Conservation (phyloP, 768 basidiomycete species). For the Mycena crocata region DNA sequence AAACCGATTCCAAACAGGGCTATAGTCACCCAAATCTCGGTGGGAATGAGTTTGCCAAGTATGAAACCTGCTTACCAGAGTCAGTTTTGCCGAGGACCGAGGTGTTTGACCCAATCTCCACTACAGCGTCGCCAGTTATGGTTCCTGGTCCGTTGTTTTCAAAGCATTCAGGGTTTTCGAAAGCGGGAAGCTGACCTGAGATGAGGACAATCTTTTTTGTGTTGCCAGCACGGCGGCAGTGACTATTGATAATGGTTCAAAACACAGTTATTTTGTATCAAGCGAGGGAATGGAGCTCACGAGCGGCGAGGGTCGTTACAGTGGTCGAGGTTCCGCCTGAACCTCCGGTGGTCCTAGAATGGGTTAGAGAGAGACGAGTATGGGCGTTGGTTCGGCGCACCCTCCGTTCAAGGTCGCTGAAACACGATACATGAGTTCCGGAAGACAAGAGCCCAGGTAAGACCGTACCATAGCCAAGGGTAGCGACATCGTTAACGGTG, state of each 20-base stretch:
- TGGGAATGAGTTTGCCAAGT: too few relatives aligned
- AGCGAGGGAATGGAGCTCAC: conserved; percentile 3
- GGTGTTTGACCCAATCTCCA: conserved; percentile 59
- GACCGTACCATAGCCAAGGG: conserved; percentile 38
- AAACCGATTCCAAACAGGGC: conserved; percentile 59
- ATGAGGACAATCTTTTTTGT: conserved; percentile 58
- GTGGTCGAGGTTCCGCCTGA: conserved; percentile 56
- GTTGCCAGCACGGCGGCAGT: conserved; percentile 54
- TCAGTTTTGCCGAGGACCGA: conserved; percentile 54
- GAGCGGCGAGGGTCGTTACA: conserved; percentile 53
- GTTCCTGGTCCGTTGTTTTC: conserved; percentile 20
- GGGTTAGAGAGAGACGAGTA: not conserved
- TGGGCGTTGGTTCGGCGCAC: conserved; percentile 12
- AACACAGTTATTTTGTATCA: not conserved
- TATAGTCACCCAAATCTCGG: conserved; percentile 20
- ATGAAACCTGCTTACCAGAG: conserved; percentile 44
- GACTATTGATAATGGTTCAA: conserved; percentile 28
- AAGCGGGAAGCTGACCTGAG: conserved; percentile 40
- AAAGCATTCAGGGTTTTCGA: not conserved
- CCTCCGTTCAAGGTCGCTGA: conserved; percentile 36
- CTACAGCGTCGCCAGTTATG: conserved; percentile 55
- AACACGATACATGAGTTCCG: not conserved
- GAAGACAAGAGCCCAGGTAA: not conserved
- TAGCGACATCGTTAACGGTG: conserved; percentile 36
- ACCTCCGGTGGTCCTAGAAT: conserved; percentile 55